Evolutionary conservation across 2,329 filamentous ascomycete genomes (phyloP).

Genomic region (Alternaria triticina): DNA sequence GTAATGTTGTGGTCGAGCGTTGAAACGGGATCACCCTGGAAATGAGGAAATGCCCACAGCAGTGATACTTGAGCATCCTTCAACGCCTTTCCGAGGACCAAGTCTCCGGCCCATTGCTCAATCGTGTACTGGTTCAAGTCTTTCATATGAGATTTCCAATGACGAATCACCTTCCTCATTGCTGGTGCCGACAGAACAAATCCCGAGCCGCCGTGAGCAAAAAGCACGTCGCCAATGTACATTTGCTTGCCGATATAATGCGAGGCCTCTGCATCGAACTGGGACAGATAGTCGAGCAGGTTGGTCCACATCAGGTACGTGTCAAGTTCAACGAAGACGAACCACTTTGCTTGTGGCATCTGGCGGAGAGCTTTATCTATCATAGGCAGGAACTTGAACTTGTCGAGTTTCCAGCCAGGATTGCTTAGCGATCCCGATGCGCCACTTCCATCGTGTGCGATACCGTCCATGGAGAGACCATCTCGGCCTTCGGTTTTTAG

Average conservation of each 20-base stretch:
- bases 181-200: constrained; percentile 58
- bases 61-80: constrained; percentile 47
- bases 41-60: constrained; percentile 21
- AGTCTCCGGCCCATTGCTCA: constrained; percentile 59
- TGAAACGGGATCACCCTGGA: constrained; percentile 30
- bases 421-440: constrained; percentile 8
- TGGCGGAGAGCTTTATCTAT: constrained; percentile 32
- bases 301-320: constrained; percentile 62
- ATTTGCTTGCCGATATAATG: constrained; percentile 61
- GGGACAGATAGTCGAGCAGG: constrained; percentile 58
- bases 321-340: constrained; percentile 64
- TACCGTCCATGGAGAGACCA: constrained; percentile 13
- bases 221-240: constrained; percentile 57
- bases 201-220: constrained; percentile 61
- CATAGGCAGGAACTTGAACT: constrained; percentile 45
- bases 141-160: constrained; percentile 47
- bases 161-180: constrained; percentile 42
- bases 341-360: constrained; percentile 60
- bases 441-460: constrained; percentile 21
- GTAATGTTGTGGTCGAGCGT: constrained; percentile 31
- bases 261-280: constrained; percentile 55
- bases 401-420: constrained; percentile 36
- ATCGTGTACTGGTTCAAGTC: constrained; percentile 54
- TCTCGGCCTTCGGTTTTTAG: constrained; percentile 33
- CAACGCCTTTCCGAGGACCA: constrained; percentile 57